Conservation (phyloP, 192 early-diverging fungal genomes). For the Gonapodya prolifera region DNA sequence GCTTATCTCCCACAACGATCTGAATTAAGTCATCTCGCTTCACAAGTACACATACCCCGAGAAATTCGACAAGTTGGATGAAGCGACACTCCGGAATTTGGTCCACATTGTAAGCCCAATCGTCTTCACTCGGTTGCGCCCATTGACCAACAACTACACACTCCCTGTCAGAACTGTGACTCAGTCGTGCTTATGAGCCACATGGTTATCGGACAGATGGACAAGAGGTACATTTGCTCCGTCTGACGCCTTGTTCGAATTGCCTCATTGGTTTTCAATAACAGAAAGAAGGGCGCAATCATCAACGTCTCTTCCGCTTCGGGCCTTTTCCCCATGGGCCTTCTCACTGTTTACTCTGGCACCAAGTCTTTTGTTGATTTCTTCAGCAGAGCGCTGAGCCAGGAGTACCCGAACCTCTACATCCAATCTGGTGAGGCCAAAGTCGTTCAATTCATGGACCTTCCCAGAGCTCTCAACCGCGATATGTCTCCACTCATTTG, state of each 20-base stretch:
- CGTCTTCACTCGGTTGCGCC: neutral
- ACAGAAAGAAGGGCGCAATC: slow-evolving; percentile 9
- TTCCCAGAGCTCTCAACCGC: neutral
- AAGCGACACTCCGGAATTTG: neutral
- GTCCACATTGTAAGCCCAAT: neutral
- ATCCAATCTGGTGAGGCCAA: neutral
- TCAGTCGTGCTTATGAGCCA: neutral
- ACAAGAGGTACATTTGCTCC: neutral
- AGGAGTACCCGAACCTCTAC: neutral
- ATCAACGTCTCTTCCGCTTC: slow-evolving; percentile 8
- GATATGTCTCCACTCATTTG: neutral
- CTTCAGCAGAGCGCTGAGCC: slow-evolving; percentile 1
- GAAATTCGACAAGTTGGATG: slow-evolving; percentile 11
- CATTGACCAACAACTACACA: too few species aligned
- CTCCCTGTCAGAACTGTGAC: slow-evolving; percentile 1
- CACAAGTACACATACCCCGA: slow-evolving; percentile 9
- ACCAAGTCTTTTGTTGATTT: slow-evolving; percentile 7
- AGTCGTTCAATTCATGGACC: neutral
- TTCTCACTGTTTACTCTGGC: slow-evolving; percentile 7
- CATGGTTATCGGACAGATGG: neutral
- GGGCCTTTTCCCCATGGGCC: slow-evolving; percentile 10
- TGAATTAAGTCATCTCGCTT: neutral
- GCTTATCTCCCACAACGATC: too few species aligned
- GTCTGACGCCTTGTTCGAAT: neutral
- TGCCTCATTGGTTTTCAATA: neutral